Evolutionary conservation across 306 rosid species (phyloP).

Genomic region (Gynostemma pentaphyllum): DNA sequence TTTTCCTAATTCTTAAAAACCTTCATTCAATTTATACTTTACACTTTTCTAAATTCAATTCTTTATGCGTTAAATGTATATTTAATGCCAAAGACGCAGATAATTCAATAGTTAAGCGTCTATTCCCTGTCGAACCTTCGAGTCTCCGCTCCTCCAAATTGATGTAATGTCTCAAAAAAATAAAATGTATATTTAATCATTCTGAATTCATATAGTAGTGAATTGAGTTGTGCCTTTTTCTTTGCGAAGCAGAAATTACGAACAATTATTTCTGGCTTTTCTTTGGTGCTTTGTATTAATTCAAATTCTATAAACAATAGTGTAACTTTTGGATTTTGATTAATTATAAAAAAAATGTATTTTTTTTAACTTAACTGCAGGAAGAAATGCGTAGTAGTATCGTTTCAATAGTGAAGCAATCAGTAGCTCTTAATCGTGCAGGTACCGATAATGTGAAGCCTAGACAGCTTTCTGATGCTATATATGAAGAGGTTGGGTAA

Average conservation of each 20-base stretch:
- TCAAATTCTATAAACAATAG: not conserved
- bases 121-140: too few relatives aligned
- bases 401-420: conserved; percentile 48
- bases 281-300: not conserved
- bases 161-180: too few relatives aligned
- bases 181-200: not conserved
- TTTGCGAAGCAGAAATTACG: too few relatives aligned
- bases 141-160: too few relatives aligned
- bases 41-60: not conserved
- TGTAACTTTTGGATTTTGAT: not conserved
- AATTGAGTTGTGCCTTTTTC: not conserved
- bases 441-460: conserved; percentile 88
- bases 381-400: conserved; percentile 56
- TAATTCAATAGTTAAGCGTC: too few relatives aligned
- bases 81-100: too few relatives aligned
- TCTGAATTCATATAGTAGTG: not conserved
- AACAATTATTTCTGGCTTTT: too few relatives aligned
- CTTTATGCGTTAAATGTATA: too few relatives aligned
- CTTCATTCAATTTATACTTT: not conserved
- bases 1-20: not conserved
- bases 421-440: conserved; percentile 45
- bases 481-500: conserved; percentile 76
- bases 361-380: conserved; percentile 40
- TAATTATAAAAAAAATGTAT: not conserved
- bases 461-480: conserved; percentile 80